phyloP scores from a whole-genome alignment of 345 rosid species.

The Eucalyptus polybractea region DNA sequence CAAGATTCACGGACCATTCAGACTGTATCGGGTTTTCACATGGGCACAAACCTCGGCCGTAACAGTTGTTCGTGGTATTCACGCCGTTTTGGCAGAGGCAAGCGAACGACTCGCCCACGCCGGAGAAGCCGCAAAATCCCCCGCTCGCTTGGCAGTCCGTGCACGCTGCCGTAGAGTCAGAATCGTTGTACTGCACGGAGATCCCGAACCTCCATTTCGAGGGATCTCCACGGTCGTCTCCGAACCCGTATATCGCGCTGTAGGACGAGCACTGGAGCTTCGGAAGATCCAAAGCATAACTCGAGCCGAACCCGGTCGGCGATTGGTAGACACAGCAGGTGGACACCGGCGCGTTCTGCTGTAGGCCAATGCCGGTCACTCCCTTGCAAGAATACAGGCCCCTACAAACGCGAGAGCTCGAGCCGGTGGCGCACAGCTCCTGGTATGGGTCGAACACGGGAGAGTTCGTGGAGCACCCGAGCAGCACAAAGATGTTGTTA shows the following conservation, averaged over 20 bases:
- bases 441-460: slow-evolving; percentile 43
- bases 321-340: slow-evolving; percentile 56
- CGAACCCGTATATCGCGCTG: slow-evolving; percentile 37
- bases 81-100: slow-evolving; percentile 41
- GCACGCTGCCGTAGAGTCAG: slow-evolving; percentile 21
- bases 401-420: slow-evolving; percentile 42
- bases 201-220: slow-evolving; percentile 52
- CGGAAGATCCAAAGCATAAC: slow-evolving; percentile 44
- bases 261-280: slow-evolving; percentile 59
- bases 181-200: slow-evolving; percentile 35
- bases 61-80: slow-evolving; percentile 41
- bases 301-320: slow-evolving; percentile 27
- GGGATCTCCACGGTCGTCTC: slow-evolving; percentile 47
- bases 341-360: slow-evolving; percentile 32
- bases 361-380: slow-evolving; percentile 43
- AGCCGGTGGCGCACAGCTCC: slow-evolving; percentile 41
- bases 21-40: not conserved
- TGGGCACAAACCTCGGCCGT: slow-evolving; percentile 25
- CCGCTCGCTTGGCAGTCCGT: slow-evolving; percentile 52
- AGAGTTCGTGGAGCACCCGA: slow-evolving; percentile 56
- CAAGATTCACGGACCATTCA: not conserved
- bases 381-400: slow-evolving; percentile 62
- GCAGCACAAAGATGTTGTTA: slow-evolving; percentile 39
- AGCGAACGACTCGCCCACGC: slow-evolving; percentile 48
- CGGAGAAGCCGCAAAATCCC: slow-evolving; percentile 53